Evolutionary conservation across 164 flowering plant genomes (phyloP).

Genomic region (Cinnamomum chago): DNA sequence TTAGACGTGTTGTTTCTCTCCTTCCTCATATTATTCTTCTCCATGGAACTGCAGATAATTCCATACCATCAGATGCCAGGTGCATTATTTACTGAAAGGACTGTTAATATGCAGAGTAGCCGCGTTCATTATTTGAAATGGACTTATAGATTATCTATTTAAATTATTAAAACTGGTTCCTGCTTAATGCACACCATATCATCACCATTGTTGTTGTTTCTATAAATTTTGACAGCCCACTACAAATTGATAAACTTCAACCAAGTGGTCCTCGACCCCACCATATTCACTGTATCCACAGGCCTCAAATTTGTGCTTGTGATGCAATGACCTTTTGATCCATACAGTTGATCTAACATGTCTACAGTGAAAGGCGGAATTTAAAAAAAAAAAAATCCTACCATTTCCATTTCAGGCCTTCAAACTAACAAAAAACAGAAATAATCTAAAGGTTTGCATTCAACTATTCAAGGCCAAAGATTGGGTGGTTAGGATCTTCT

Average conservation of each 20-base stretch:
- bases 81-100: conserved; percentile 15
- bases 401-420: background rate
- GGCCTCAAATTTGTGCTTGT: background rate
- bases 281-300: background rate
- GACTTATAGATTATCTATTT: background rate
- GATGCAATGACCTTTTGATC: background rate
- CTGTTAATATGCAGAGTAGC: background rate
- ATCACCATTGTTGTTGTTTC: background rate
- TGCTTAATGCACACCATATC: background rate
- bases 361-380: background rate
- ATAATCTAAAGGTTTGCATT: background rate
- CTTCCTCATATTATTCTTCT: conserved; percentile 67
- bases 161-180: background rate
- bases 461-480: background rate
- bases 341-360: background rate
- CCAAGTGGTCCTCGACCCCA: background rate
- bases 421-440: background rate
- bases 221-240: background rate
- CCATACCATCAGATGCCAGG: conserved; percentile 90
- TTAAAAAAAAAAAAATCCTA: no score
- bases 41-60: conserved; percentile 81
- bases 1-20: conserved; percentile 43
- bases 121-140: background rate
- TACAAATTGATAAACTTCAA: no score
- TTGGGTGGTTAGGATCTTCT: background rate